Conservation (phyloP, 1,284 basidiomycete species). For the Microbotryum intermedium region DNA sequence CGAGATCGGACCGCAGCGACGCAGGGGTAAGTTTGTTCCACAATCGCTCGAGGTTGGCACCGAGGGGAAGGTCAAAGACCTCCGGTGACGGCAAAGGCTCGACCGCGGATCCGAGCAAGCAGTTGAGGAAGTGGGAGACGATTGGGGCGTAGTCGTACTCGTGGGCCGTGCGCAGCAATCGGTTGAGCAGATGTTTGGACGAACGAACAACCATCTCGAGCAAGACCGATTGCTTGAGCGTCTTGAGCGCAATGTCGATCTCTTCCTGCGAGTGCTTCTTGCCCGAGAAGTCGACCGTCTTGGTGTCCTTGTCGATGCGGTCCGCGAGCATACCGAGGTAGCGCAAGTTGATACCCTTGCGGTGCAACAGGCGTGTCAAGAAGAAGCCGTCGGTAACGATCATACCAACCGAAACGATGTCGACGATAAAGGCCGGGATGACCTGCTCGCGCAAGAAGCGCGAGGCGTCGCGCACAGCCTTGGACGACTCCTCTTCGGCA, state of each 20-base stretch:
- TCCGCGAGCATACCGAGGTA: constrained; percentile 47
- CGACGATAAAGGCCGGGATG: constrained; percentile 45
- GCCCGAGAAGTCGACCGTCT: constrained; percentile 32
- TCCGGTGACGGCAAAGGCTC: constrained; percentile 43
- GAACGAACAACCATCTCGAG: constrained; percentile 52
- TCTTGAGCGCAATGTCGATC: constrained; percentile 30
- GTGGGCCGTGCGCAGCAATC: constrained; percentile 39
- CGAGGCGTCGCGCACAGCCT: constrained; percentile 48
- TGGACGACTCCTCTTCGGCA: constrained; percentile 45
- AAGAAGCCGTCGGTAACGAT: constrained; percentile 46
- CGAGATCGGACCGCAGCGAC: constrained; percentile 41
- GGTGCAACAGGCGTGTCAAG: constrained; percentile 47
- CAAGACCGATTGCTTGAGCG: constrained; percentile 36
- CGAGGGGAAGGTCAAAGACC: constrained; percentile 35
- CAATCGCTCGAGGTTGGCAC: constrained; percentile 33
- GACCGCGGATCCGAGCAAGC: constrained; percentile 45
- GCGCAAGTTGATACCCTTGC: constrained; percentile 52
- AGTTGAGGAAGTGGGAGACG: constrained; percentile 52
- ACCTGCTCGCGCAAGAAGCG: constrained; percentile 46
- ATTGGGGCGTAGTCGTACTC: constrained; percentile 41
- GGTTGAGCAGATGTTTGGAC: constrained; percentile 47
- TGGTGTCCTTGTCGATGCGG: constrained; percentile 38
- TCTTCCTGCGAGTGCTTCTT: constrained; percentile 21
- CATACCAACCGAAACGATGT: constrained; percentile 43
- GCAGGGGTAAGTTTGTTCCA: constrained; percentile 48